Evolutionary conservation across 2,329 filamentous ascomycete genomes (phyloP), one percentile per base, ranked within the genome.

Genomic region (Scytalidium sp.): DNA sequence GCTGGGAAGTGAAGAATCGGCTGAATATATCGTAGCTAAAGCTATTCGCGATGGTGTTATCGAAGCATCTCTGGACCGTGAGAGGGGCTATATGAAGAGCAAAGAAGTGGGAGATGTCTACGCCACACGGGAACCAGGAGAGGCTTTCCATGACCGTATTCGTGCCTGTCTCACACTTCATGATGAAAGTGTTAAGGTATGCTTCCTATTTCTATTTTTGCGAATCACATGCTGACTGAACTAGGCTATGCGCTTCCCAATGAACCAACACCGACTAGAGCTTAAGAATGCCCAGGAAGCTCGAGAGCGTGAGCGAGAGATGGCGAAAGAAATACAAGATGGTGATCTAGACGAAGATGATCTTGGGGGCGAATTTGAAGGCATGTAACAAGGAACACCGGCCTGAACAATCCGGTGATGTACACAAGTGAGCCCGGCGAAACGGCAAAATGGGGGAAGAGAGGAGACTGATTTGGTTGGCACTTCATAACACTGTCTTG

Each of bases 1-100:
- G 46, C 78, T 99, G 9, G 90, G 94, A 57, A 96, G 89, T 60
- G 94, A 99, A 69, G 94, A 99, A 76, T 96, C 90, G 40, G 94
- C 94, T 10, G 94, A 99, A 74, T 99, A 99, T 71, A 99, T 99
- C 68, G 94, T 97, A 29, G 94, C 94, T 57, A 99, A 99, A 78
- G 94, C 94, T 2, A 99, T 99, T 60, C 84, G 94, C 19, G 94
- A 99, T 64, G 94, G 94, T 51, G 94, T 97, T 49, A 97, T 97
- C 51, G 93, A 97, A 76, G 93, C 93, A 27, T 92, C 88, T 2
- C 76, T 97, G 54, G 93, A 99, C 67, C 88, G 96, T 56, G 92
- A 97, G 76, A 85, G 86, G 56, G 94, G 94, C 0, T 97, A 90
- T 74, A 97, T 97, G 91, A 96, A 96, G 83, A 97, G 92, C 70